Evolutionary conservation across 2,329 filamentous ascomycete species (phyloP).

Genomic region (Sphaerulina populicola): DNA sequence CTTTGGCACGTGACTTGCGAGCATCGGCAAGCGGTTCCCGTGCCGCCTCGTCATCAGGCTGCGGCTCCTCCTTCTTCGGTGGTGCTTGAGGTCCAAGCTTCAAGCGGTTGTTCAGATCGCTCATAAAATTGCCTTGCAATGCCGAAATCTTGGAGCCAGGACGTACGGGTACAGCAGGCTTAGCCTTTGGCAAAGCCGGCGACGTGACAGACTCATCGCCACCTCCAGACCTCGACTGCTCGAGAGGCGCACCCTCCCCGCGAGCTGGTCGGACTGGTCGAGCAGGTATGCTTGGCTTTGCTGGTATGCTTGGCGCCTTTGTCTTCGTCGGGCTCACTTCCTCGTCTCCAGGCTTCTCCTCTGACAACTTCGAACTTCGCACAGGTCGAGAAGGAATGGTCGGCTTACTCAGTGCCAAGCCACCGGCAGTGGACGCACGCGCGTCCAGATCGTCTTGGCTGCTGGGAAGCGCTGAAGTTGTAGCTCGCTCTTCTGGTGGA

Average conservation of each 20-base stretch:
- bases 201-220: constrained; percentile 23
- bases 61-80: constrained; percentile 52
- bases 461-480: constrained; percentile 4
- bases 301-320: constrained; percentile 47
- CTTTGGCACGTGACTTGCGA: constrained; percentile 79
- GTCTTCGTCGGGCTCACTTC: constrained; percentile 42
- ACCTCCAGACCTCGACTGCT: constrained; percentile 11
- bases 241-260: constrained; percentile 24
- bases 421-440: constrained; percentile 21
- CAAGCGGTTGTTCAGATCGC: constrained; percentile 81
- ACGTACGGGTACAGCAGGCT: constrained; percentile 70
- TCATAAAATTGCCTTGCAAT: constrained; percentile 84
- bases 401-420: constrained; percentile 17
- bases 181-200: constrained; percentile 54
- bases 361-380: constrained; percentile 28
- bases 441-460: constrained; percentile 16
- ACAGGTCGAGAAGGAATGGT: constrained; percentile 28
- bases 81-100: constrained; percentile 73
- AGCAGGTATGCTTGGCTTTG: constrained; percentile 56
- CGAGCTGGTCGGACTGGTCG: constrained; percentile 49
- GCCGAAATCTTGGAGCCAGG: constrained; percentile 85
- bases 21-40: constrained; percentile 79
- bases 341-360: constrained; percentile 29
- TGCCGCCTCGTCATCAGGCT: constrained; percentile 54
- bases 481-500: constrained; percentile 25